phyloP scores from a whole-genome alignment of 2,329 filamentous ascomycete species.

The Claviceps capensis region DNA sequence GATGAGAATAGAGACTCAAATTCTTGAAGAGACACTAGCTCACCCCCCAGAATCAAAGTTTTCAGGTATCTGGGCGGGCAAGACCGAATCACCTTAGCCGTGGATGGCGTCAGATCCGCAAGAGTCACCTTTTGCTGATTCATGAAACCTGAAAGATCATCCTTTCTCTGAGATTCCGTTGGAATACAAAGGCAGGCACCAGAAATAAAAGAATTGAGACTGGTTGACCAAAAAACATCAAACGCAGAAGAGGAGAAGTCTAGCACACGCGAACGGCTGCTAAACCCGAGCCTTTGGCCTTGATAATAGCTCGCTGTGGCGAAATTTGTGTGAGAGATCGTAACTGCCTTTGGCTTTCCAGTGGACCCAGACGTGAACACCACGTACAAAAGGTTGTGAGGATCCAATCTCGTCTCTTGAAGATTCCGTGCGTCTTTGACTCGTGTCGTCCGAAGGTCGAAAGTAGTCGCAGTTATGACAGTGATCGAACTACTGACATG shows the following conservation, averaged over 20 bases:
- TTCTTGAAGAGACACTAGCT: slow-evolving; percentile 3
- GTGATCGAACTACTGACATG: background rate
- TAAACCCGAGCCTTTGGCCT: slow-evolving; percentile 14
- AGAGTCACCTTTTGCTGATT: background rate
- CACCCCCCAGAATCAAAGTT: slow-evolving; percentile 7
- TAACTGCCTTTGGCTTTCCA: background rate
- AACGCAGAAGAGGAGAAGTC: slow-evolving; percentile 8
- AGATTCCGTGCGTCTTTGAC: background rate
- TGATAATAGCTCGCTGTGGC: slow-evolving; percentile 10
- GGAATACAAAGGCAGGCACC: slow-evolving; percentile 7
- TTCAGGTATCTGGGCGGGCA: background rate
- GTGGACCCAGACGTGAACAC: background rate
- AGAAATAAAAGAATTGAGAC: background rate
- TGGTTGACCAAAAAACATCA: slow-evolving; percentile 2
- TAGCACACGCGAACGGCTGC: slow-evolving; percentile 18
- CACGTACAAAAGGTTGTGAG: background rate
- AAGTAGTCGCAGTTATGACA: background rate
- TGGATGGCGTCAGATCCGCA: background rate
- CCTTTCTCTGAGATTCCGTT: slow-evolving; percentile 2
- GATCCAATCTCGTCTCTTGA: background rate
- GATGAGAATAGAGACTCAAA: background rate
- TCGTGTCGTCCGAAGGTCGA: no score
- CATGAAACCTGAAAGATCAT: background rate
- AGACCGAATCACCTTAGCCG: background rate
- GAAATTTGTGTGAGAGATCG: background rate